Conservation (phyloP, 257 asterid genomes). For the Osmanthus fragrans region DNA sequence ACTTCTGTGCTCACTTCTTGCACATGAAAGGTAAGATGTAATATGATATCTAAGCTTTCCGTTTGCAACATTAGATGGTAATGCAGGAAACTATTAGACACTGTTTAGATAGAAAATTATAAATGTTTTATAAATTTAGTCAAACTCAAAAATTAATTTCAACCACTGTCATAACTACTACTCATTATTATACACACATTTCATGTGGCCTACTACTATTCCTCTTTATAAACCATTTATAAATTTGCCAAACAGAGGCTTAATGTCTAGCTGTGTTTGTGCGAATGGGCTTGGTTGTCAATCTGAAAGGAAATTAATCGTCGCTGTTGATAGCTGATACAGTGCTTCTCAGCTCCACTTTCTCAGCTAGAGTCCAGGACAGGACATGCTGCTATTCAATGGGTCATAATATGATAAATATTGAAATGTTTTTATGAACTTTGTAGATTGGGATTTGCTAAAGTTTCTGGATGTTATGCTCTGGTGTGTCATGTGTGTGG, state of each 20-base stretch:
- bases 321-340: neutral
- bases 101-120: too few species aligned
- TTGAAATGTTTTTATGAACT: neutral
- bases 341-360: neutral
- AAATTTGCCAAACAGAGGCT: too few species aligned
- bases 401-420: neutral
- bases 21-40: constrained; percentile 82
- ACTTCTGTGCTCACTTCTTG: constrained; percentile 89
- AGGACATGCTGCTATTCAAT: neutral
- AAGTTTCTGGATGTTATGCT: neutral
- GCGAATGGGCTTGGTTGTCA: neutral
- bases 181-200: too few species aligned
- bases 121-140: too few species aligned
- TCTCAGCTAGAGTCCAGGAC: too few species aligned
- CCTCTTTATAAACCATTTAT: too few species aligned
- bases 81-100: too few species aligned
- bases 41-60: neutral
- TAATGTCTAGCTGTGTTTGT: neutral
- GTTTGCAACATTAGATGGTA: too few species aligned
- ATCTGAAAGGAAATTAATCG: neutral
- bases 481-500: neutral
- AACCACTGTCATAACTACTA: too few species aligned
- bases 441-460: constrained; percentile 1
- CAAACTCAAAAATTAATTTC: too few species aligned
- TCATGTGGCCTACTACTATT: too few species aligned